phyloP scores from a whole-genome alignment of 2,329 filamentous ascomycete species.

The Aureobasidium sp. region DNA sequence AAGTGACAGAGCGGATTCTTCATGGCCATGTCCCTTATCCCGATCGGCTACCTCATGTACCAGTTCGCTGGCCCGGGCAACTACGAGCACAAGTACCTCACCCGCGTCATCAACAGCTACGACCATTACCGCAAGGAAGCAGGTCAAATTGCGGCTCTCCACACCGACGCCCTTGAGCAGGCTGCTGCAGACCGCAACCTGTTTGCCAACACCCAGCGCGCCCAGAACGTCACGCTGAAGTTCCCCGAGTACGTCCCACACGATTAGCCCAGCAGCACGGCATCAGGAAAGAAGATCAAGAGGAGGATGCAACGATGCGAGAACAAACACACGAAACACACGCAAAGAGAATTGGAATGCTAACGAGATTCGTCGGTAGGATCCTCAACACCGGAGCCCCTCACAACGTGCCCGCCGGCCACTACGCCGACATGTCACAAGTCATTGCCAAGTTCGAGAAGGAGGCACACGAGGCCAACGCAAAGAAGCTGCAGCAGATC shows the following conservation, averaged over 20 bases:
- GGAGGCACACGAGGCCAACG: conserved; percentile 50
- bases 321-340: background rate
- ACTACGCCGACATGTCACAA: conserved; percentile 49
- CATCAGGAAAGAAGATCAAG: background rate
- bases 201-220: conserved; percentile 43
- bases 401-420: conserved; percentile 58
- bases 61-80: conserved; percentile 35
- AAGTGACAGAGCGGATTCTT: conserved; percentile 41
- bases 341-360: background rate
- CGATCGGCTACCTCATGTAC: conserved; percentile 39
- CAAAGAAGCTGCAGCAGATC: conserved; percentile 45
- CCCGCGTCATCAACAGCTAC: conserved; percentile 52
- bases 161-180: conserved; percentile 55
- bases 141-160: conserved; percentile 52
- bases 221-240: conserved; percentile 46
- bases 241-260: conserved; percentile 55
- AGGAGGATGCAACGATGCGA: background rate
- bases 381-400: conserved; percentile 57
- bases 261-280: background rate
- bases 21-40: conserved; percentile 39
- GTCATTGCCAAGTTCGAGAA: conserved; percentile 58
- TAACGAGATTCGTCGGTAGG: conserved; percentile 33
- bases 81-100: conserved; percentile 38
- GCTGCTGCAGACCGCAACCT: conserved; percentile 57
- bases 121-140: conserved; percentile 47